Evolutionary conservation across 192 early-diverging fungal species (phyloP).

Genomic region (Entomortierella beljakovae): DNA sequence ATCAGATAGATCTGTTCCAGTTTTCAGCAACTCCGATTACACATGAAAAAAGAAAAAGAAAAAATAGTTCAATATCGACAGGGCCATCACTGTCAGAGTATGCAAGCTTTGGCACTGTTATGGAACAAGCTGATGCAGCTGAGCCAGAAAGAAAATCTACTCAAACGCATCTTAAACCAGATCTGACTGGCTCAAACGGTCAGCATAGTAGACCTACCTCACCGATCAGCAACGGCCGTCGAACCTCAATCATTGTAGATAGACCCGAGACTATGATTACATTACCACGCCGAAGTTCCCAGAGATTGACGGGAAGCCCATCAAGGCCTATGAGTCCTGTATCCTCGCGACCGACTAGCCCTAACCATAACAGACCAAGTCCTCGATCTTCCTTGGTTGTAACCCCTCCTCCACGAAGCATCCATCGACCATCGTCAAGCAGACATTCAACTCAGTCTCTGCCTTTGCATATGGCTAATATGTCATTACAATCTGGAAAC

Average conservation of each 20-base stretch:
- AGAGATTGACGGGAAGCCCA: constrained; percentile 33
- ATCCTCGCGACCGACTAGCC: constrained; percentile 32
- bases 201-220: constrained; percentile 1
- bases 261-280: constrained; percentile 28
- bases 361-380: constrained; percentile 20
- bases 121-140: constrained; percentile 44
- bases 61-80: constrained; percentile 20
- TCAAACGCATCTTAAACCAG: background rate
- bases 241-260: constrained; percentile 25
- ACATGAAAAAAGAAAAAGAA: background rate
- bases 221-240: constrained; percentile 22
- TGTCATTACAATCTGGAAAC: background rate
- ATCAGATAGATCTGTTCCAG: constrained; percentile 19
- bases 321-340: constrained; percentile 50
- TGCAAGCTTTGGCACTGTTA: constrained; percentile 48
- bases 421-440: constrained; percentile 32
- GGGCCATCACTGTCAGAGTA: constrained; percentile 21
- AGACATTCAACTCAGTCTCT: constrained; percentile 31
- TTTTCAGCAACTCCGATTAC: constrained; percentile 1
- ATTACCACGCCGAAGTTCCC: constrained; percentile 41
- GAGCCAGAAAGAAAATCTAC: constrained; percentile 3
- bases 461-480: constrained; percentile 7
- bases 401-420: constrained; percentile 40
- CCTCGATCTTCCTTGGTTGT: constrained; percentile 37
- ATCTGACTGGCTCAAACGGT: background rate